phyloP scores from a whole-genome alignment of 306 rosid genomes.

The Inga laurina region DNA sequence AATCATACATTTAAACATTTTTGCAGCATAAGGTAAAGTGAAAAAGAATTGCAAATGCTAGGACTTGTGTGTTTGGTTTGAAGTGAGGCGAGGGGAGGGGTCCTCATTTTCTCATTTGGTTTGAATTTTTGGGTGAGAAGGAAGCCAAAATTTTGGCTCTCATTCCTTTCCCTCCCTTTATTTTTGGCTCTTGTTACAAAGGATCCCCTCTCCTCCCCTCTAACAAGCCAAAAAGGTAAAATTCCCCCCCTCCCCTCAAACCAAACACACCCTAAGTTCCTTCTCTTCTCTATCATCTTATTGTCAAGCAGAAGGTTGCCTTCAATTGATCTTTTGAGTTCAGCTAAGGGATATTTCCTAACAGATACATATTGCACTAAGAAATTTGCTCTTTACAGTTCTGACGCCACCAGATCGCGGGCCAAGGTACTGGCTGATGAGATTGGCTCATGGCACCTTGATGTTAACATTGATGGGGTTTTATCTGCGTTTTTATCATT shows the following conservation, averaged over 20 bases:
- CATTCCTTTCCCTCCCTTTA: no score
- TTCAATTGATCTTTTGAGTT: constrained; percentile 18
- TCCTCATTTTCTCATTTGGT: no score
- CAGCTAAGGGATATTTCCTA: background rate
- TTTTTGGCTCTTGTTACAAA: no score
- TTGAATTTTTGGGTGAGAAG: no score
- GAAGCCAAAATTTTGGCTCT: no score
- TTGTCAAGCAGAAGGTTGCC: background rate
- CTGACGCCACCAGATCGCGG: constrained; percentile 67
- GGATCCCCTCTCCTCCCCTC: no score
- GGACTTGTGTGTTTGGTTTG: background rate
- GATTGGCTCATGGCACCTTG: constrained; percentile 97
- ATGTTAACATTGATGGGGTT: constrained; percentile 81
- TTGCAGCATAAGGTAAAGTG: constrained; percentile 2
- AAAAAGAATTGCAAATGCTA: constrained; percentile 1
- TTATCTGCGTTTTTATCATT: constrained; percentile 68
- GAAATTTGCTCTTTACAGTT: constrained; percentile 56
- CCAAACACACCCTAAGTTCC: background rate
- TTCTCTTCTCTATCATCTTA: constrained; percentile 9
- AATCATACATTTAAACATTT: constrained; percentile 2
- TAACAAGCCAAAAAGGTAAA: no score
- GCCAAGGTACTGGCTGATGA: constrained; percentile 87
- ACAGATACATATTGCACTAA: constrained; percentile 14
- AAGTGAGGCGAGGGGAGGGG: no score
- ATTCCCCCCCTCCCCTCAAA: no score